Conservation (phyloP, 2,329 filamentous ascomycete species). For the Aspergillus costaricaensis region DNA sequence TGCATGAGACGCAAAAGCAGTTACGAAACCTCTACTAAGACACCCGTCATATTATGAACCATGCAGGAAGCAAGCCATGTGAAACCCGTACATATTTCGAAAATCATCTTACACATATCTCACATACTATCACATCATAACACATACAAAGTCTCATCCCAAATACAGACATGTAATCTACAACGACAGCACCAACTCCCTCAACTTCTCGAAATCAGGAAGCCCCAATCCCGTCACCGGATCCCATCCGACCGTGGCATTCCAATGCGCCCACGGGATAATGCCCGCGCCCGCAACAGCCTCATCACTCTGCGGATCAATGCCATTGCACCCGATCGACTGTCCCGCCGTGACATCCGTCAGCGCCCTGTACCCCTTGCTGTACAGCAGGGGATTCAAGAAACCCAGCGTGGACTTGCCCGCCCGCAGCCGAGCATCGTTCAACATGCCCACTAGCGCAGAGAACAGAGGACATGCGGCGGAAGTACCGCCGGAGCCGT, state of each 20-base stretch:
- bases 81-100: too few relatives aligned
- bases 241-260: slow-evolving; percentile 43
- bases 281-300: slow-evolving; percentile 23
- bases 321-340: slow-evolving; percentile 37
- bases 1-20: too few relatives aligned
- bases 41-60: too few relatives aligned
- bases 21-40: too few relatives aligned
- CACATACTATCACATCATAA: background rate
- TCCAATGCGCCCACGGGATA: slow-evolving; percentile 31
- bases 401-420: slow-evolving; percentile 57
- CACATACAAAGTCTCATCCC: background rate
- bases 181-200: background rate
- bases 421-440: slow-evolving; percentile 14
- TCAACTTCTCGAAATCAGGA: slow-evolving; percentile 20
- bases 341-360: slow-evolving; percentile 48
- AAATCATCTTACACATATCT: background rate
- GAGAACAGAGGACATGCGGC: slow-evolving; percentile 59
- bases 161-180: background rate
- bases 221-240: slow-evolving; percentile 43
- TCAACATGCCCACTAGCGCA: slow-evolving; percentile 48
- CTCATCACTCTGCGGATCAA: slow-evolving; percentile 31
- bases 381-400: slow-evolving; percentile 60
- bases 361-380: slow-evolving; percentile 49
- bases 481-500: slow-evolving; percentile 26
- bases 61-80: too few relatives aligned